Conservation (phyloP, 805 yeast genomes). For the Metschnikowia rubicola region DNA sequence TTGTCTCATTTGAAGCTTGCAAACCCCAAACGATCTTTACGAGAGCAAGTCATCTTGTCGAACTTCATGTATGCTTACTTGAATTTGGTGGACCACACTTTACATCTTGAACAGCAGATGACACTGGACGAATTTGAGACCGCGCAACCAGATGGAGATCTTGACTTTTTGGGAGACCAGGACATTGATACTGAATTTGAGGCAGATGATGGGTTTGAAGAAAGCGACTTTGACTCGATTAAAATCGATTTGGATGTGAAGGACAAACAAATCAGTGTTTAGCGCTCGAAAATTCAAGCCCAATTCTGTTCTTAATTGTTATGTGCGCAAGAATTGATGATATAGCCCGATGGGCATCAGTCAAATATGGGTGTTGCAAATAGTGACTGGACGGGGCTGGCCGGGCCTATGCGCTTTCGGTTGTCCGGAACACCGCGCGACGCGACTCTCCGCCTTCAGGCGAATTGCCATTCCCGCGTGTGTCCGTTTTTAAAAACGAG, state of each 20-base stretch:
- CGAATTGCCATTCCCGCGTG: too few relatives aligned
- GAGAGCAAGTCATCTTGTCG: slow-evolving; percentile 89
- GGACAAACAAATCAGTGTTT: slow-evolving; percentile 5
- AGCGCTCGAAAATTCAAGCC: too few relatives aligned
- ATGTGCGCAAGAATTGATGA: too few relatives aligned
- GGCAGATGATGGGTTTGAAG: slow-evolving; percentile 16
- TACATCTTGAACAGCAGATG: slow-evolving; percentile 64
- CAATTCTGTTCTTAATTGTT: too few relatives aligned
- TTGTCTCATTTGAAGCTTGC: slow-evolving; percentile 90
- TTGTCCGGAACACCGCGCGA: too few relatives aligned
- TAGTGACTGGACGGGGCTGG: too few relatives aligned
- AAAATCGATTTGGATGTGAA: slow-evolving; percentile 17
- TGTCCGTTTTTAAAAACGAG: too few relatives aligned
- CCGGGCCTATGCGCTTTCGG: too few relatives aligned
- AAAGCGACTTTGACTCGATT: slow-evolving; percentile 15
- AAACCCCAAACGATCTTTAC: slow-evolving; percentile 84
- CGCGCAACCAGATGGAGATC: slow-evolving; percentile 16
- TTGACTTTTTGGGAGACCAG: slow-evolving; percentile 15
- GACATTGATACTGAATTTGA: slow-evolving; percentile 20
- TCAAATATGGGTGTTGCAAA: too few relatives aligned
- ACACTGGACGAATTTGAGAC: slow-evolving; percentile 18
- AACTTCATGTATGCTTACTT: slow-evolving; percentile 97
- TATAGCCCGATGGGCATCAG: too few relatives aligned
- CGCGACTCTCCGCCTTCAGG: too few relatives aligned
- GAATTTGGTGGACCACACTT: slow-evolving; percentile 88